A percentile compares a stretch with the other conserved stretches of the same genome.
Conservation (phyloP, 73 alveolate species). For the Urostyla sp. region DNA sequence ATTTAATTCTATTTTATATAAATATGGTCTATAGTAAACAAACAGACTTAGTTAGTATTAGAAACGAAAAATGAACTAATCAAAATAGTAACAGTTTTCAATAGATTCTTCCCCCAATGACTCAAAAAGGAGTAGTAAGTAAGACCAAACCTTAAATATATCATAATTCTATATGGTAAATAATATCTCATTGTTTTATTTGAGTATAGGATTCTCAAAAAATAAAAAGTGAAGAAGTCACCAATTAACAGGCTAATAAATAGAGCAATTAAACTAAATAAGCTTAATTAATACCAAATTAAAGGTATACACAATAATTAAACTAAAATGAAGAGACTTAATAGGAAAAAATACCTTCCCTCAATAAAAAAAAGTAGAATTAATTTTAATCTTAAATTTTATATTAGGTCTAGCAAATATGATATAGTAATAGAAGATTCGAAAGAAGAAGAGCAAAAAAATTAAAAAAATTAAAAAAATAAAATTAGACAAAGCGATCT, state of each 20-base stretch:
- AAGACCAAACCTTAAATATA: not conserved
- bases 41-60: not conserved
- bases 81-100: not conserved
- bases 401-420: conserved; percentile 21
- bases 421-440: conserved; percentile 19
- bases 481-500: conserved; percentile 16
- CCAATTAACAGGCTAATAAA: too few species aligned
- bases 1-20: conserved; percentile 1
- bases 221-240: too few species aligned
- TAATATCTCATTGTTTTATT: too few species aligned
- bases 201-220: too few species aligned
- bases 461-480: not conserved
- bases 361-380: too few species aligned
- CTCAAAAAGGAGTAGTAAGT: not conserved
- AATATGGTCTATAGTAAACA: not conserved
- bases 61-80: not conserved
- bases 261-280: too few species aligned
- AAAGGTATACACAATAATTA: too few species aligned
- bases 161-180: too few species aligned
- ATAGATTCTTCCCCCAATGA: not conserved
- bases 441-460: not conserved
- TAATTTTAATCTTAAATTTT: conserved; percentile 8
- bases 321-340: not conserved
- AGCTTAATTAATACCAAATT: too few species aligned
- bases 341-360: too few species aligned